Evolutionary conservation across 1,284 basidiomycete species (phyloP), one percentile per base, ranked within the genome.

Genomic region (Boletus putidus): DNA sequence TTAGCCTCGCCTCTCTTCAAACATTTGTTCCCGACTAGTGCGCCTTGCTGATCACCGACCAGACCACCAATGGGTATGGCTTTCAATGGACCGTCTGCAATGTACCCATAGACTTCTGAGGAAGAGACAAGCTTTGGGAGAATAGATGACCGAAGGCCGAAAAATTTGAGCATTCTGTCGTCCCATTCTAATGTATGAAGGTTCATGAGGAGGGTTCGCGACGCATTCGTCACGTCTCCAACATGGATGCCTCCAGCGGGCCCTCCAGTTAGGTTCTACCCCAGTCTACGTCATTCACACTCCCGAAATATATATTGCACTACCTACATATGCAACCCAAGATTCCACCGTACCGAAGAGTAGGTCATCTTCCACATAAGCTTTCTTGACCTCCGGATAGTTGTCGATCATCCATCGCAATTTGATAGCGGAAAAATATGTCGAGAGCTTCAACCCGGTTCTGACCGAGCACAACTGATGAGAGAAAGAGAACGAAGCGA

Each of bases 371-470:
- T 83, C 77, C 42, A 92, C 87, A 72, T 96, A 89, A 0, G 96
- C 96, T 60, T 85, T 80, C 49, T 81, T 77, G 48, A 98, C 94
- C 39, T 86, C 84, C n/a, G 84, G 81, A 65, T 91, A 76, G 73
- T 98, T 88, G 73, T 96, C 91, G 61, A 97, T 85, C 90, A 99
- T 94, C 96, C 96, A 99, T 48, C 91, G 85, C 59, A 98, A 81
- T 78, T 98, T 99, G 76, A 96, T 89, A 5, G 91, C 95, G 12
- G 94, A 96, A 76, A 98, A 98, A 77, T 98, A 98, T 1, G 96
- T 98, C 23, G 94, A 96, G 23, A 98, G 79, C n/a, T 91, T 91
- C 43, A 97, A 82, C 39, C 94, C 95, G 47, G 94, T 97, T 56
- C 91, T 94, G 45, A 57, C 5, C 21, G 57, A 51, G 45, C 12